phyloP scores from a whole-genome alignment of 345 rosid species.

The Hirschfeldia incana region DNA sequence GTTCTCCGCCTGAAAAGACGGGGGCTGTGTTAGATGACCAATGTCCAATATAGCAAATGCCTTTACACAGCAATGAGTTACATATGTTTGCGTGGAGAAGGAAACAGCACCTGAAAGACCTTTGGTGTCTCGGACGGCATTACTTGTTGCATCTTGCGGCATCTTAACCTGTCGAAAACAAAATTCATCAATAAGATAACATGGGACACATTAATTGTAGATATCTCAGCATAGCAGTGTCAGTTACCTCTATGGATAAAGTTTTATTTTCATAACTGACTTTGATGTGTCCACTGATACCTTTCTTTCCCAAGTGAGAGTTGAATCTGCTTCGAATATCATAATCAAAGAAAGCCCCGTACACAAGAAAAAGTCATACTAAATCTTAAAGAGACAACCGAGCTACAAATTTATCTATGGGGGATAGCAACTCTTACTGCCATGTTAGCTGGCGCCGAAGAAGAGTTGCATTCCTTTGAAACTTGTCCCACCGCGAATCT shows the following conservation, averaged over 20 bases:
- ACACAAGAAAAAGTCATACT: neutral
- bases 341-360: constrained; percentile 10
- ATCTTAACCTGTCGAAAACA: constrained; percentile 69
- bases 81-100: neutral
- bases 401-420: neutral
- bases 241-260: constrained; percentile 74
- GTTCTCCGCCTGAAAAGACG: constrained; percentile 75
- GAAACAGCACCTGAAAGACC: constrained; percentile 84
- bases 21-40: constrained; percentile 1
- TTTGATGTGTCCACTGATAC: constrained; percentile 76
- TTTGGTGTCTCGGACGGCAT: constrained; percentile 75
- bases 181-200: neutral
- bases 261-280: constrained; percentile 72
- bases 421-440: constrained; percentile 55
- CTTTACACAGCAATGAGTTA: neutral
- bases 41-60: neutral
- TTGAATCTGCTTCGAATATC: constrained; percentile 59
- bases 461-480: constrained; percentile 56
- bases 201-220: neutral
- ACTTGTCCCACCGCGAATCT: constrained; percentile 61
- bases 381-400: constrained; percentile 1
- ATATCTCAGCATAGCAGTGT: neutral
- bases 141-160: constrained; percentile 95
- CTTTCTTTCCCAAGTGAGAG: constrained; percentile 81
- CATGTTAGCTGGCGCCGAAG: constrained; percentile 74